Percentiles rank a stretch among this genome's conserved stretches.
These are phyloP conservation scores for Trametes cubensis DNA, from an alignment of 768 basidiomycete genomes.

Conservation along the genomic window DNA sequence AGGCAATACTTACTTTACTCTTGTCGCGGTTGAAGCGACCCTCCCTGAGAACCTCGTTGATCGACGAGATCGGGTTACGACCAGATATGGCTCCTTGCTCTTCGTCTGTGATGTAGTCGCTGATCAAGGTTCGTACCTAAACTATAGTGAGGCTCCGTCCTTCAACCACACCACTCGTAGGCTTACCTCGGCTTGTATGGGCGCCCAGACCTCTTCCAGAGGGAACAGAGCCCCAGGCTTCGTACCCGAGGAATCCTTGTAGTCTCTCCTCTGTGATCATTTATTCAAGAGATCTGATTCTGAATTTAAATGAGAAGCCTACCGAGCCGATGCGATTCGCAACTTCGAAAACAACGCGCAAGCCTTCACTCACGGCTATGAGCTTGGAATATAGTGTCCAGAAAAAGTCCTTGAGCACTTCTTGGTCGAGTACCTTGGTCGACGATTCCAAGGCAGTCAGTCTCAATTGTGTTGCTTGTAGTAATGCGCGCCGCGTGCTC, in stretches of 20 bases:
- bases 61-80: slow-evolving; percentile 87
- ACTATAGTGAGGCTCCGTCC: neutral
- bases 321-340: slow-evolving; percentile 90
- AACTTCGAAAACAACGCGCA: slow-evolving; percentile 89
- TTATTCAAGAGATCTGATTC: neutral
- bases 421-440: slow-evolving; percentile 74
- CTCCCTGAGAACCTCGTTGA: slow-evolving; percentile 90
- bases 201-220: slow-evolving; percentile 82
- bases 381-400: slow-evolving; percentile 98
- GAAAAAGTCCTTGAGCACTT: slow-evolving; percentile 87
- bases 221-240: slow-evolving; percentile 81
- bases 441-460: slow-evolving; percentile 75
- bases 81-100: slow-evolving; percentile 77
- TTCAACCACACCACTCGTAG: neutral
- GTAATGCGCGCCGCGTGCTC: slow-evolving; percentile 12
- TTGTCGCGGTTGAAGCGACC: slow-evolving; percentile 79
- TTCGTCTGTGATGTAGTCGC: slow-evolving; percentile 92
- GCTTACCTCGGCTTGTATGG: slow-evolving; percentile 85
- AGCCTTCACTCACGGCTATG: slow-evolving; percentile 89
- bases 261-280: slow-evolving; percentile 73
- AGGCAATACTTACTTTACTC: slow-evolving; percentile 57
- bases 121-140: slow-evolving; percentile 81
- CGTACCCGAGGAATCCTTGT: slow-evolving; percentile 81
- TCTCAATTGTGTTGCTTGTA: slow-evolving; percentile 56
- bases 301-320: slow-evolving; percentile 34